Evolutionary conservation across 257 asterid species (phyloP).

Genomic region (Fraxinus americana): DNA sequence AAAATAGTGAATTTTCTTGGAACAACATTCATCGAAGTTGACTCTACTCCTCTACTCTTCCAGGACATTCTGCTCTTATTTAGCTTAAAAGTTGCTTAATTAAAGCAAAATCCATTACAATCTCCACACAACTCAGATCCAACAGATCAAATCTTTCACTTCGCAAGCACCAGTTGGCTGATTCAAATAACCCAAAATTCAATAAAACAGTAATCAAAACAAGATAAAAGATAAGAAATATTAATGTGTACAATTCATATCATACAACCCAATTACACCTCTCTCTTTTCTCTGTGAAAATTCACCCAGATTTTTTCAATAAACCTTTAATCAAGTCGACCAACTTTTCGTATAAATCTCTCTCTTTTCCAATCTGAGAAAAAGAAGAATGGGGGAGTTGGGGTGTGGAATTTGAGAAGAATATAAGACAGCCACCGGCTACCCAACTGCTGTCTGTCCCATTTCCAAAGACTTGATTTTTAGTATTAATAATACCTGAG

Average conservation of each 20-base stretch:
- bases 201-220: slow-evolving; percentile 15
- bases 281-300: background rate
- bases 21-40: slow-evolving; percentile 48
- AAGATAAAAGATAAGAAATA: background rate
- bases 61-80: slow-evolving; percentile 58
- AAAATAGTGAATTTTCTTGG: slow-evolving; percentile 65
- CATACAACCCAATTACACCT: background rate
- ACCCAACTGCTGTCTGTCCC: slow-evolving; percentile 45
- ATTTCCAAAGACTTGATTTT: slow-evolving; percentile 26
- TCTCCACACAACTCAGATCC: slow-evolving; percentile 32
- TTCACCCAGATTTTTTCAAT: background rate
- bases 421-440: slow-evolving; percentile 36
- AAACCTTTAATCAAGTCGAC: slow-evolving; percentile 2
- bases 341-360: background rate
- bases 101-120: slow-evolving; percentile 39
- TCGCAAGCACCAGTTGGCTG: slow-evolving; percentile 18
- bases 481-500: background rate
- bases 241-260: background rate
- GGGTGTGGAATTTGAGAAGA: slow-evolving; percentile 43
- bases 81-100: slow-evolving; percentile 29
- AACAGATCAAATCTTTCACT: slow-evolving; percentile 28
- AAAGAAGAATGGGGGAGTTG: slow-evolving; percentile 36
- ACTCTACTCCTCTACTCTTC: slow-evolving; percentile 84
- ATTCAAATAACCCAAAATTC: slow-evolving; percentile 16
- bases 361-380: slow-evolving; percentile 16